Evolutionary conservation across 768 basidiomycete genomes (phyloP), one percentile per base, ranked within the genome.

Genomic region (Phanerochaete carnosa): DNA sequence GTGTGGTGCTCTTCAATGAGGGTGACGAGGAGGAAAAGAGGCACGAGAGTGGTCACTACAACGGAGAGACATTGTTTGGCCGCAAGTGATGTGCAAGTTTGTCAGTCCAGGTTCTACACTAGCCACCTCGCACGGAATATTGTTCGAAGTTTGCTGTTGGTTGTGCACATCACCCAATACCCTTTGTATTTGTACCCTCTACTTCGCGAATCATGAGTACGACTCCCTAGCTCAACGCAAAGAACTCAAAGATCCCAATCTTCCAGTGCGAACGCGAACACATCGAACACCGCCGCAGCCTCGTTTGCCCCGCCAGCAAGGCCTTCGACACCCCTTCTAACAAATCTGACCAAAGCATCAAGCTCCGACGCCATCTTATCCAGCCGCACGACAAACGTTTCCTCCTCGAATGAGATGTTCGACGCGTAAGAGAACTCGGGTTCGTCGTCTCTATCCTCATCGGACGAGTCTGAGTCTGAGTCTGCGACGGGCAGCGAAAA

Each of bases 201-300:
- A n/a, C n/a, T n/a, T n/a, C n/a, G n/a, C n/a, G n/a, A n/a, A n/a
- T n/a, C n/a, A n/a, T n/a, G n/a, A n/a, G n/a, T n/a, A n/a, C n/a
- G n/a, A n/a, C n/a, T n/a, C n/a, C n/a, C n/a, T n/a, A n/a, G n/a
- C n/a, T n/a, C n/a, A n/a, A n/a, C n/a, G n/a, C n/a, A n/a, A n/a
- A n/a, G n/a, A 35, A 13, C 13, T 61, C 69, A 76, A 61, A 66
- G 63, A 72, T 90, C 89, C 90, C 90, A 93, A 68, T 91, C 90
- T 56, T 92, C 88, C 60, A 94, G 74, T 45, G 83, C 77, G 70
- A 94, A 93, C 11, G 89, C 88, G 54, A 93, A 75, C 32, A 90
- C 79, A 1, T 83, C 87, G 68, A 90, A 92, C 1, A 86, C 77
- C 29, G 85, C 71, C 13, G 86, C 83, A 28, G 79, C 83, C 55